These are phyloP conservation scores for Flaveria robusta DNA, from an alignment of 129 eudicot species.

Conservation along the genomic window DNA sequence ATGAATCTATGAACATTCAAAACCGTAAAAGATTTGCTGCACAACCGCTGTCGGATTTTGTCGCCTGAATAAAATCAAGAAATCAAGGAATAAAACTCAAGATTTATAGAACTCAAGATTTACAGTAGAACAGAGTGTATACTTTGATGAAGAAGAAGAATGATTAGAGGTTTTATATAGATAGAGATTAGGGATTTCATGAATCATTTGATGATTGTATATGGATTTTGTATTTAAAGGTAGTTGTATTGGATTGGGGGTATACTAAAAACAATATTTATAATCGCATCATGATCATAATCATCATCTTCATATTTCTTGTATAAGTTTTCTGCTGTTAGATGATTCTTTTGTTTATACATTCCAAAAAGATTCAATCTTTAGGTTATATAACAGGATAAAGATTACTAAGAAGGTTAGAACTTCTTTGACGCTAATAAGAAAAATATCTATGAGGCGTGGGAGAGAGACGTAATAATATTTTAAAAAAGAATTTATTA, in stretches of 20 bases:
- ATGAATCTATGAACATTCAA: conserved; percentile 66
- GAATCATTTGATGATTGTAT: conserved; percentile 60
- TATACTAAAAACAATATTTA: conserved; percentile 49
- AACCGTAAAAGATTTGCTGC: conserved; percentile 79
- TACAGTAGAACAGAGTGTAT: conserved; percentile 30
- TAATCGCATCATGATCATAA: conserved; percentile 12
- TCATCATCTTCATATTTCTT: background rate
- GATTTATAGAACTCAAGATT: conserved; percentile 9
- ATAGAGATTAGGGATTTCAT: conserved; percentile 49
- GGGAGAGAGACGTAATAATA: no score
- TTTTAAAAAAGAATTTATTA: no score
- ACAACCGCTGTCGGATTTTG: conserved; percentile 83
- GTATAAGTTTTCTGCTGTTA: background rate
- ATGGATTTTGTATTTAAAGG: conserved; percentile 59
- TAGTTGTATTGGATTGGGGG: conserved; percentile 57
- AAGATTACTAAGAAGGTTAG: background rate
- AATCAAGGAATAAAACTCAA: no score
- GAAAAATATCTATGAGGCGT: no score
- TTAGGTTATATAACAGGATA: background rate
- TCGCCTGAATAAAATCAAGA: conserved; percentile 46
- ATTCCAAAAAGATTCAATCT: background rate
- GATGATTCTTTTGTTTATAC: no score
- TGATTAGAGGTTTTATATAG: conserved; percentile 25
- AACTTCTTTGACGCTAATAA: no score
- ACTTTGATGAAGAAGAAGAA: conserved; percentile 30